Percentiles rank a stretch among this genome's conserved stretches.
Conservation (phyloP, 768 basidiomycete species). For the Serendipita sp. region DNA sequence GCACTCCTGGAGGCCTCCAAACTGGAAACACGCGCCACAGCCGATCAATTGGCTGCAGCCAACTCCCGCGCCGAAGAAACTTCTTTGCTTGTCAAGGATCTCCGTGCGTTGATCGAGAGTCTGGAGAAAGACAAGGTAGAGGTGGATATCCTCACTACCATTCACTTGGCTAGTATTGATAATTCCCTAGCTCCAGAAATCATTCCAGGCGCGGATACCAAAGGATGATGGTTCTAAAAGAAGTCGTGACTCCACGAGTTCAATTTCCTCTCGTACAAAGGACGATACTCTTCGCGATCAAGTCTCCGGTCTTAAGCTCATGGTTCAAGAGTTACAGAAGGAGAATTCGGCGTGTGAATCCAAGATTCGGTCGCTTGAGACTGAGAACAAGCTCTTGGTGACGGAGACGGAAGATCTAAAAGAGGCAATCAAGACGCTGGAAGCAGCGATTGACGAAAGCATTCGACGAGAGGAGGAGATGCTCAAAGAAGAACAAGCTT, state of each 20-base stretch:
- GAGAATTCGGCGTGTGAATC: constrained; percentile 52
- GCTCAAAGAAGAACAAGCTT: constrained; percentile 11
- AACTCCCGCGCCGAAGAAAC: constrained; percentile 12
- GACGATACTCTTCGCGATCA: constrained; percentile 40
- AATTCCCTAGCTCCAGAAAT: constrained; percentile 19
- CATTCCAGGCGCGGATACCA: constrained; percentile 11
- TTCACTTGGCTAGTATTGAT: constrained; percentile 9
- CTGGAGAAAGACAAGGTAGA: constrained; percentile 16
- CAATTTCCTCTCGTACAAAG: constrained; percentile 19
- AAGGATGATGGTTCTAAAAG: background rate
- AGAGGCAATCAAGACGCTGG: constrained; percentile 64
- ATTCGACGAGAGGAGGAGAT: constrained; percentile 35
- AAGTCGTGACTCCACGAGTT: background rate
- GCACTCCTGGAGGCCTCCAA: constrained; percentile 29
- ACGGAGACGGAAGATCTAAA: constrained; percentile 58
- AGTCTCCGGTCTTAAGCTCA: constrained; percentile 74
- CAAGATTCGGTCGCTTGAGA: constrained; percentile 52
- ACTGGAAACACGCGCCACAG: constrained; percentile 15
- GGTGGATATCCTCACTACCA: constrained; percentile 10
- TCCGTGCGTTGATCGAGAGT: constrained; percentile 7
- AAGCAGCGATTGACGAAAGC: constrained; percentile 55
- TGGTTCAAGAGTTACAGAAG: constrained; percentile 76
- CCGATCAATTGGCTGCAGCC: constrained; percentile 13
- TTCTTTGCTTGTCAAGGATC: constrained; percentile 4
- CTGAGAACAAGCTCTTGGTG: constrained; percentile 56